A percentile compares a stretch with the other conserved stretches of the same genome.
phyloP scores from a whole-genome alignment of 257 asterid species.

The Lycium barbarum region DNA sequence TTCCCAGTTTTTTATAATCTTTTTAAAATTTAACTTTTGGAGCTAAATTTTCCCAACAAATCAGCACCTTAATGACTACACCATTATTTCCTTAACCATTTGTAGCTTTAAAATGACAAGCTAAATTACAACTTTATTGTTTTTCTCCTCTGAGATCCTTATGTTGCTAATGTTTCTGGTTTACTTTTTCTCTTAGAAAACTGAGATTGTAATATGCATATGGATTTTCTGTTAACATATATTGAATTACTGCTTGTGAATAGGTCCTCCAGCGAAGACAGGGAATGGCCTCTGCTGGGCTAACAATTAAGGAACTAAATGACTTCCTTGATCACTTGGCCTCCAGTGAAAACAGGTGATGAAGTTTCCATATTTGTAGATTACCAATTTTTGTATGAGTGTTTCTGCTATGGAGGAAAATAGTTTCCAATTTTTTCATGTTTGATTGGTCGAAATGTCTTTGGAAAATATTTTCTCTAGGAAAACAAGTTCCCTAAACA shows the following conservation, averaged over 20 bases:
- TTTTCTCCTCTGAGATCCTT: background rate
- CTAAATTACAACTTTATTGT: constrained; percentile 1
- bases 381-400: background rate
- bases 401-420: background rate
- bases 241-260: constrained; percentile 13
- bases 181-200: background rate
- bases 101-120: background rate
- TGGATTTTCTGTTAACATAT: constrained; percentile 6
- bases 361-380: constrained; percentile 8
- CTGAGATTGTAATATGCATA: background rate
- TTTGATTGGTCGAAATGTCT: background rate
- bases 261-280: constrained; percentile 89
- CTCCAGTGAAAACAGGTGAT: constrained; percentile 76
- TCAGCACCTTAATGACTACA: background rate
- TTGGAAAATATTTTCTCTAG: background rate
- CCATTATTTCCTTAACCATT: background rate
- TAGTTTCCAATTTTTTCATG: background rate
- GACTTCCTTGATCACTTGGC: constrained; percentile 88
- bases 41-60: background rate
- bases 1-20: background rate
- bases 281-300: constrained; percentile 80
- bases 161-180: background rate
- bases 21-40: background rate
- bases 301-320: constrained; percentile 73
- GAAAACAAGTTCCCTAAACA: background rate